Base-by-base conservation (phyloP, 2,329 filamentous ascomycete genomes). In the Ceratocystis colombiana region DNA sequence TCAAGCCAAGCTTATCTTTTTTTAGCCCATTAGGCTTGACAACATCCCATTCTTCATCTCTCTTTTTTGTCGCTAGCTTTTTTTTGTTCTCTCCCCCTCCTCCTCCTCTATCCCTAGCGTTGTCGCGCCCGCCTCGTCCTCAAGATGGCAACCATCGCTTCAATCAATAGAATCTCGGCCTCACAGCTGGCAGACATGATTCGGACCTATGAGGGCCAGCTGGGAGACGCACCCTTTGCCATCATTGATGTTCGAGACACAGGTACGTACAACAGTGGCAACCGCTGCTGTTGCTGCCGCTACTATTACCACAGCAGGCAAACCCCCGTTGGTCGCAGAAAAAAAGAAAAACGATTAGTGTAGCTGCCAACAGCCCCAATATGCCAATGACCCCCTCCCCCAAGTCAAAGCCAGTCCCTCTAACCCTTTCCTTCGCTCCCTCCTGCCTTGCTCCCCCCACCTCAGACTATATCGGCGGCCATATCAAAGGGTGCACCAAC, bases 181-280 rank as follows among this genome's bases (percentile, higher is more conserved):
- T 80, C 88, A 69, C 77, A 80, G n/a, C 84, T 96, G 64, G 85
- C 88, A 0, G 76, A 83, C 22, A 79, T 85, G 63, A 80, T 93
- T 17, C 80, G 86, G 28, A 77, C 80, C 71, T 75, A 71, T 45
- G 72, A 77, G 64, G 72, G 74, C 62, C 72, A 77, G 62, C 71
- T 72, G 37, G 70, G 73, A 63, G 74, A 78, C 67, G 76, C 74
- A 66, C 77, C 74, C 72, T 80, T 91, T 67, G 89, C 89, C 8
- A 80, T 97, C 46, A 82, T 97, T 67, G 94, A 97, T 74, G 94
- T 97, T 6, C 86, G 94, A 67, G 94, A 96, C 74, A 85, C 86
- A 70, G 88, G 87, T 88, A 75, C 65, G 77, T 72, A 41, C 33
- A 62, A 64, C 48, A 50, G 22, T 25, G 12, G 6, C 22, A 25